Conservation (phyloP, 2,329 filamentous ascomycete species). For the Huntiella bhutanensis region DNA sequence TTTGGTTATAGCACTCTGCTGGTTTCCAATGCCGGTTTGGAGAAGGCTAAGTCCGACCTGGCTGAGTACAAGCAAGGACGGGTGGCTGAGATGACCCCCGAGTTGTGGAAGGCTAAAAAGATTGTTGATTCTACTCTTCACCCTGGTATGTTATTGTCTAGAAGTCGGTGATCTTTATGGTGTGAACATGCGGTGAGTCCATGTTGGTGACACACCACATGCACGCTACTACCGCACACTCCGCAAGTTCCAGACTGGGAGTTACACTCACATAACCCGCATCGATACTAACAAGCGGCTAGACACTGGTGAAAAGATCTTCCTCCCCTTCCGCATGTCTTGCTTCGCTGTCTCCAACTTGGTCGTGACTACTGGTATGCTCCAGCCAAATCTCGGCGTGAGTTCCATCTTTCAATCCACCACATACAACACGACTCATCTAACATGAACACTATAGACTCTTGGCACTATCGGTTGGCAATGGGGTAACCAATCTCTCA, state of each 20-base stretch:
- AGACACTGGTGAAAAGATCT: slow-evolving; percentile 86
- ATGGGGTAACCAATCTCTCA: slow-evolving; percentile 89
- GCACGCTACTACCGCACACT: not conserved
- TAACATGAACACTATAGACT: slow-evolving; percentile 28
- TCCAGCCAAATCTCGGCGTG: slow-evolving; percentile 69
- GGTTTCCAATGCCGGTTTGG: slow-evolving; percentile 57
- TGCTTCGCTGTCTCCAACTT: slow-evolving; percentile 85
- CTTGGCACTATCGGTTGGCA: slow-evolving; percentile 85
- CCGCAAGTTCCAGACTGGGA: too few species aligned
- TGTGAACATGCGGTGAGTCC: not conserved
- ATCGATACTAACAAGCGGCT: not conserved
- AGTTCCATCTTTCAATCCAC: slow-evolving; percentile 14
- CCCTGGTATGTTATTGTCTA: slow-evolving; percentile 43
- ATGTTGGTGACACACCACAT: not conserved
- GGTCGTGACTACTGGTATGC: slow-evolving; percentile 90
- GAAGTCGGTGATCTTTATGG: not conserved
- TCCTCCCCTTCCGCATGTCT: slow-evolving; percentile 95
- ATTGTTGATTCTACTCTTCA: slow-evolving; percentile 91
- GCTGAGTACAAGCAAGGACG: slow-evolving; percentile 74
- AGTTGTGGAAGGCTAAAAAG: slow-evolving; percentile 92
- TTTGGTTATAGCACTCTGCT: slow-evolving; percentile 53
- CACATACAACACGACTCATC: slow-evolving; percentile 8
- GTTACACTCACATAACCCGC: too few species aligned
- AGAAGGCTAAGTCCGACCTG: slow-evolving; percentile 68
- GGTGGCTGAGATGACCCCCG: slow-evolving; percentile 62